These are phyloP conservation scores for Schizophyllum amplum DNA, from an alignment of 1,284 basidiomycete genomes.

Conservation along the genomic window DNA sequence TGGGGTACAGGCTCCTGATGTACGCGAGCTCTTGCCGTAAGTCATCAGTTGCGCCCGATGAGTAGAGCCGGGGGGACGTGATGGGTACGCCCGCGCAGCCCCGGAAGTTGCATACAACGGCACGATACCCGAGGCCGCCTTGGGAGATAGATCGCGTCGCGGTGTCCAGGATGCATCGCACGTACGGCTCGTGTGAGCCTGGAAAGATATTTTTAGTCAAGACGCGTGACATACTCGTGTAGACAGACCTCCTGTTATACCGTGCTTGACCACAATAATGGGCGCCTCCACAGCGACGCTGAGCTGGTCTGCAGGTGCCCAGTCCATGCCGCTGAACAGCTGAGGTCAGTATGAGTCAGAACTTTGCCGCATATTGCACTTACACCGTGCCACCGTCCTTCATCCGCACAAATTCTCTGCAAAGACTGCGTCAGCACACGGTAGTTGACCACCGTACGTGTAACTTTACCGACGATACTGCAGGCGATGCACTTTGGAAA, in stretches of 20 bases:
- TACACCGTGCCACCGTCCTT: slow-evolving; percentile 41
- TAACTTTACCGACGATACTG: not conserved
- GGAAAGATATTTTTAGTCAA: not conserved
- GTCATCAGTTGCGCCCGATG: slow-evolving; percentile 84
- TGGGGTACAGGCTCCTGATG: slow-evolving; percentile 68
- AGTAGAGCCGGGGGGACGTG: slow-evolving; percentile 79
- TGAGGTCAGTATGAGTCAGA: slow-evolving; percentile 2
- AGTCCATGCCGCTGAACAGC: slow-evolving; percentile 57
- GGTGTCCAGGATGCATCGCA: slow-evolving; percentile 70
- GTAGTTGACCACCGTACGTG: not conserved
- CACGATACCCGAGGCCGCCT: slow-evolving; percentile 83
- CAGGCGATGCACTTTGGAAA: slow-evolving; percentile 2
- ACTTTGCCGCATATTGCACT: slow-evolving; percentile 9
- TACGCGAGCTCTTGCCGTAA: slow-evolving; percentile 76
- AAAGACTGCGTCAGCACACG: not conserved
- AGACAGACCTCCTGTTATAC: slow-evolving; percentile 73
- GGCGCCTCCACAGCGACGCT: slow-evolving; percentile 56
- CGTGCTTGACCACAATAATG: slow-evolving; percentile 80
- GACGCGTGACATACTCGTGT: not conserved
- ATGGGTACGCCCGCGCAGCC: slow-evolving; percentile 87
- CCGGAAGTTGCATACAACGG: slow-evolving; percentile 83
- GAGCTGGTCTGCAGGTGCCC: slow-evolving; percentile 38
- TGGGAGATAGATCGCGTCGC: slow-evolving; percentile 59
- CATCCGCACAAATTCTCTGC: slow-evolving; percentile 31
- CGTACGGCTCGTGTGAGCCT: slow-evolving; percentile 88